Base-by-base conservation (phyloP, 306 rosid genomes). In the Begonia loranthoides region DNA sequence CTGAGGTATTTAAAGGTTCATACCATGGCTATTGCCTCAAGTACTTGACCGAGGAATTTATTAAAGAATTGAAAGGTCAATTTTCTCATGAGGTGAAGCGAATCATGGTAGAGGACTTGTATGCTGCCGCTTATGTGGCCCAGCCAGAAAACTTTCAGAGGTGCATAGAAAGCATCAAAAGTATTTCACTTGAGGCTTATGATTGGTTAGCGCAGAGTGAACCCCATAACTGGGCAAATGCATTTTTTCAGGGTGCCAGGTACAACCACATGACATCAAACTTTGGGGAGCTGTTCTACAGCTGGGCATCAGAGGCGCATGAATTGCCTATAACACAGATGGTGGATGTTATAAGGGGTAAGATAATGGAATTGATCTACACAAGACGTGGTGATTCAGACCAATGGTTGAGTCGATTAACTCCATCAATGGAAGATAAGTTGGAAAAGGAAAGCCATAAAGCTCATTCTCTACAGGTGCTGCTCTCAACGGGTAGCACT, bases 71-170 rank as follows among this genome's bases (percentile, higher is more conserved):
- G 81, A 90, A 71, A 56, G 97, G 80, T 47, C 97, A 76, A 62
- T 90, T 80, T 73, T 85, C 97, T 58, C 97, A 90, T 13, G 97
- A 85, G 85, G 90, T 90, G 55, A 90, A 80, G 81, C 77, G 82
- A 50, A 94, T 90, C 40, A 79, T 90, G 82, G 63, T 80, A 45
- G 95, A 85, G 73, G 95, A 90, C 73, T 66, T 90, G 36, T 80
- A 78, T 68, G 70, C 82, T 28, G 95, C 95, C 61, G 97, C 95
- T 40, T 78, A 73, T 80, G 83, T 94, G 13, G 45, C 80, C 49
- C 76, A 64, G 46, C 67, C 73, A 16, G 97, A 85, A 52, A 84
- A 67, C 64, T 85, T 90, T 48, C 85, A 79, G 60, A 85, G 79
- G 59, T 58, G 71, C 41, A 65, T 76, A 39, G 94, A 85, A 62